Evolutionary conservation across 768 basidiomycete species (phyloP).

Genomic region (Multifurca ochricompacta): DNA sequence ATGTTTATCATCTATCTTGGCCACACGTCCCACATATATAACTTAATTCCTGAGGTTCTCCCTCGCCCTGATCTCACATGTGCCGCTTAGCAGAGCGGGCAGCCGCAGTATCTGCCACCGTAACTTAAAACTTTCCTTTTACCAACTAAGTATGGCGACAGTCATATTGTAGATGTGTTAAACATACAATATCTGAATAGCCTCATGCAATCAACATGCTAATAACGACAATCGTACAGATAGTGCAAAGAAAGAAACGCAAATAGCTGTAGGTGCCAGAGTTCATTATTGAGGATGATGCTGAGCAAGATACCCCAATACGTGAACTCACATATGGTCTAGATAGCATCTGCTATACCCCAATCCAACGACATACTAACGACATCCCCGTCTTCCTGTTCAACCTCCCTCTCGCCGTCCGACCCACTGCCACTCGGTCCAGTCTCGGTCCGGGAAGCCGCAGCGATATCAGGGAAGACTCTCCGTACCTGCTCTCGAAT

Average conservation of each 20-base stretch:
- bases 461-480: background rate
- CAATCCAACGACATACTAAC: conserved; percentile 13
- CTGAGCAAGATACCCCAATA: background rate
- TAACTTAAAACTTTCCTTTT: too few relatives aligned
- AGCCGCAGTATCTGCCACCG: too few relatives aligned
- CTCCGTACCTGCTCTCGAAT: conserved; percentile 9
- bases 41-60: too few relatives aligned
- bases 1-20: too few relatives aligned
- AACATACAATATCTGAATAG: conserved; percentile 7
- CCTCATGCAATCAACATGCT: background rate
- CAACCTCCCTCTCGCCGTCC: conserved; percentile 2
- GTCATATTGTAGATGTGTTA: background rate
- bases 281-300: background rate
- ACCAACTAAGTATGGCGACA: too few relatives aligned
- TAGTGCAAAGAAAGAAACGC: background rate
- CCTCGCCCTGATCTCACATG: too few relatives aligned
- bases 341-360: conserved; percentile 4
- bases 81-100: too few relatives aligned
- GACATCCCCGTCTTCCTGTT: conserved; percentile 1
- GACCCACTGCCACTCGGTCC: background rate
- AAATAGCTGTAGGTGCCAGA: conserved; percentile 2
- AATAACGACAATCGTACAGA: conserved; percentile 7
- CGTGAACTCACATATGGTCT: conserved; percentile 3
- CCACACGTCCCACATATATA: too few relatives aligned
- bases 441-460: background rate